Percentiles rank a stretch among this genome's conserved stretches.
Conservation (phyloP, 768 basidiomycete genomes). For the Hemileccinum impolitum region DNA sequence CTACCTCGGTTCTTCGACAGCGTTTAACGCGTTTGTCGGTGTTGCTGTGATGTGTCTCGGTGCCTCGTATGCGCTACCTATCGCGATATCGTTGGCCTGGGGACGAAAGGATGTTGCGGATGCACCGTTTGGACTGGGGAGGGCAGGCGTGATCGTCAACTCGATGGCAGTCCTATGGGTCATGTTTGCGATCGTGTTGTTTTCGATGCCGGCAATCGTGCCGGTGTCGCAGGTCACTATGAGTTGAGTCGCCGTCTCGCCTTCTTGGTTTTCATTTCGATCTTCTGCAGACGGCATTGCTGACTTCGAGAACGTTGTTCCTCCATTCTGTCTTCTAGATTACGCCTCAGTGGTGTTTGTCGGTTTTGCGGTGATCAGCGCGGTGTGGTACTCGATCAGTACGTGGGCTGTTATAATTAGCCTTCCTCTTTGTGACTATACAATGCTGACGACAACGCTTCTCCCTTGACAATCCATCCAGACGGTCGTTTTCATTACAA, state of each 20-base stretch:
- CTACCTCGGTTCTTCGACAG: conserved; percentile 57
- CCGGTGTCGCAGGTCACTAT: conserved; percentile 52
- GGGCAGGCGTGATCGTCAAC: conserved; percentile 46
- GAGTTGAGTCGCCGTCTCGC: conserved; percentile 26
- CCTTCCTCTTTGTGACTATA: neutral
- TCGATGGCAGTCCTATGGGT: conserved; percentile 55
- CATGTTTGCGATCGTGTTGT: conserved; percentile 57
- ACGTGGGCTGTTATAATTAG: conserved; percentile 24
- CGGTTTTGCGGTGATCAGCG: conserved; percentile 56
- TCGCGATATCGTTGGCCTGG: conserved; percentile 48
- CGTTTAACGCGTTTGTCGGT: conserved; percentile 67
- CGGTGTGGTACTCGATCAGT: conserved; percentile 60
- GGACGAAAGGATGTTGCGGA: conserved; percentile 43
- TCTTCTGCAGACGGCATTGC: no score
- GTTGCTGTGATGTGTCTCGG: conserved; percentile 65
- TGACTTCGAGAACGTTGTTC: no score
- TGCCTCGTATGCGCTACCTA: conserved; percentile 61
- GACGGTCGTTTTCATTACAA: conserved; percentile 43
- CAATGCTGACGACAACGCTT: no score
- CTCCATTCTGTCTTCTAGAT: conserved; percentile 36
- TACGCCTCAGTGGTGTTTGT: conserved; percentile 67
- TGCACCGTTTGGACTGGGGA: conserved; percentile 51
- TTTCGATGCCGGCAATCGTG: conserved; percentile 64
- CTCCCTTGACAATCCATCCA: conserved; percentile 9
- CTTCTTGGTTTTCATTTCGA: no score